Evolutionary conservation across 148 eudicot species (phyloP).

Genomic region (Rhododendron vialii): DNA sequence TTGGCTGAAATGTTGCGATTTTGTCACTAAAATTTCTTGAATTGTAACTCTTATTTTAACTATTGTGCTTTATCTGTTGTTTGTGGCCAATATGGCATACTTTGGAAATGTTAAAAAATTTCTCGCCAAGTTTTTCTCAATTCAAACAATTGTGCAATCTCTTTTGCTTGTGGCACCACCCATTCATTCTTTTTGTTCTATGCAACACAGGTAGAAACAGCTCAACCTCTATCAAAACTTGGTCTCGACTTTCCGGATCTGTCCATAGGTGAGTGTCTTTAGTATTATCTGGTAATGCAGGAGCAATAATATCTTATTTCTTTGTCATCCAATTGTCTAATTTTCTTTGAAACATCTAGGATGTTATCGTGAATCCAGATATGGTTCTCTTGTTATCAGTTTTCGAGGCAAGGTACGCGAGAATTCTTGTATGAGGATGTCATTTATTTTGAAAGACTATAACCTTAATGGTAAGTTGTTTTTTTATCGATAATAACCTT

Average conservation of each 20-base stretch:
- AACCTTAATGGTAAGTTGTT: background rate
- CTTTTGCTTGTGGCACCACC: background rate
- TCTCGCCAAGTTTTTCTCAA: background rate
- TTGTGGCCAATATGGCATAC: background rate
- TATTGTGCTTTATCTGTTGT: background rate
- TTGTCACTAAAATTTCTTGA: background rate
- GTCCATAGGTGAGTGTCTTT: conserved; percentile 52
- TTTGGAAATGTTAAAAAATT: background rate
- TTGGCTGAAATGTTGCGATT: background rate
- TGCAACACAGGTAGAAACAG: conserved; percentile 63
- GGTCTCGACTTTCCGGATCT: conserved; percentile 68
- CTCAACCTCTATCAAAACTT: conserved; percentile 71
- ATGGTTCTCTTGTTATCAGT: conserved; percentile 58
- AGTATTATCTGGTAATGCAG: background rate
- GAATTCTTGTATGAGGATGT: background rate
- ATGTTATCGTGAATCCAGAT: conserved; percentile 73
- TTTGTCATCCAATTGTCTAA: conserved; percentile 4
- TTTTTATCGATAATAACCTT: background rate
- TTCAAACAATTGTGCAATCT: background rate
- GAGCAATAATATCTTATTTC: background rate
- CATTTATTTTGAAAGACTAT: background rate
- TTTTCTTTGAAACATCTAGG: conserved; percentile 39
- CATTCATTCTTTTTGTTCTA: background rate
- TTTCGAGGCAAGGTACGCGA: conserved; percentile 72
- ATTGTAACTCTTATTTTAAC: background rate